Conservation (phyloP, 208 protist genomes). For the Acanthamoeba sp. region DNA sequence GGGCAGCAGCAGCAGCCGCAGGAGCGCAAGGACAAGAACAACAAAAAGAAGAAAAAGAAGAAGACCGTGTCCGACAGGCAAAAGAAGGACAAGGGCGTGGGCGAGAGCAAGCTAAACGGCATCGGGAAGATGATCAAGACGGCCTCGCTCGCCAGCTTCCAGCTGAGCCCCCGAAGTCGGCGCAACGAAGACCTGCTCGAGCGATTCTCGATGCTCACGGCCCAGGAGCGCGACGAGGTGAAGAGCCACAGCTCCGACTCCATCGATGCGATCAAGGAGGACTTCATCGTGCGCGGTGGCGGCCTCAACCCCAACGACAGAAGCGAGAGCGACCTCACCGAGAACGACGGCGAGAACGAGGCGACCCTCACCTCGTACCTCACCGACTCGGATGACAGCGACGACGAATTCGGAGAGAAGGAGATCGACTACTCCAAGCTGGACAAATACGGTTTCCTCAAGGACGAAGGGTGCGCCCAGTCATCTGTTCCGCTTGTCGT, state of each 20-base stretch:
- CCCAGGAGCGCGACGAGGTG: background rate
- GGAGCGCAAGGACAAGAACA: background rate
- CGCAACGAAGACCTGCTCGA: background rate
- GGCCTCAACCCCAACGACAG: background rate
- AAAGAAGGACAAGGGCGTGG: background rate
- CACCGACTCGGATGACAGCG: background rate
- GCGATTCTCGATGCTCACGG: background rate
- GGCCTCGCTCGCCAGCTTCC: background rate
- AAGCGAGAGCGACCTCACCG: background rate
- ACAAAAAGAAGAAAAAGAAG: background rate
- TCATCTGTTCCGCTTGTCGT: background rate
- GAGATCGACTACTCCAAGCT: slow-evolving; percentile 23
- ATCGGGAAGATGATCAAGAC: slow-evolving; percentile 21
- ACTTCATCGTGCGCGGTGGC: background rate
- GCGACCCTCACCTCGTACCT: background rate
- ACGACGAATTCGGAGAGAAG: background rate
- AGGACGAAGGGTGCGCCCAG: background rate
- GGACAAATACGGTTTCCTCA: slow-evolving; percentile 25
- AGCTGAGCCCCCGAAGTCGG: background rate
- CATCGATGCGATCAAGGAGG: background rate
- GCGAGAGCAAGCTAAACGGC: background rate
- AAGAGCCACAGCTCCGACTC: slow-evolving; percentile 7
- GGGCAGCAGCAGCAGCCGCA: background rate
- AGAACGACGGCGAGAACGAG: background rate
- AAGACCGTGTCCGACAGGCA: background rate